phyloP scores from a whole-genome alignment of 2,329 filamentous ascomycete genomes.

The Aspergillus melleus region DNA sequence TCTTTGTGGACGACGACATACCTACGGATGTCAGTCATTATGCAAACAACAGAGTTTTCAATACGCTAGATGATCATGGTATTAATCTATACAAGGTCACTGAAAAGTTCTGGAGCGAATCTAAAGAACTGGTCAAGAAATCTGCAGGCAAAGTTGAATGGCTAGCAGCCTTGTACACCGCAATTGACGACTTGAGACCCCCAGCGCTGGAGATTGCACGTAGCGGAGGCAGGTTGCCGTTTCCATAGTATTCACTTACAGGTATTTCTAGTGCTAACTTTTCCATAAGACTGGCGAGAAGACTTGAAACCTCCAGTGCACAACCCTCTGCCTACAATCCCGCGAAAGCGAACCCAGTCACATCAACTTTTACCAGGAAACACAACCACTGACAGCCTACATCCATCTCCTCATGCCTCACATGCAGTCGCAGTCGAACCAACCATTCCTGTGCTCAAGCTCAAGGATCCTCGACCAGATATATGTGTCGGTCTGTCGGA shows the following conservation, averaged over 20 bases:
- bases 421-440: neutral
- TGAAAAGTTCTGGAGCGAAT: neutral
- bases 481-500: conserved; percentile 2
- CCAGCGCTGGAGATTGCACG: neutral
- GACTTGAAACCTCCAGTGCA: neutral
- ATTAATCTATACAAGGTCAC: neutral
- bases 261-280: neutral
- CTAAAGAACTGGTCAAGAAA: neutral
- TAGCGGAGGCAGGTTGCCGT: neutral
- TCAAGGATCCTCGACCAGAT: conserved; percentile 1
- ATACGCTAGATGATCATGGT: neutral
- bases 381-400: too few relatives aligned
- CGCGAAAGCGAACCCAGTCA: too few relatives aligned
- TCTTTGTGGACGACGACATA: neutral
- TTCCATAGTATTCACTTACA: neutral
- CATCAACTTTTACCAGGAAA: too few relatives aligned
- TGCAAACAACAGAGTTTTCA: neutral
- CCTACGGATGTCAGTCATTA: neutral
- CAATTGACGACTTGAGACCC: neutral
- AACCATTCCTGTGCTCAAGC: neutral
- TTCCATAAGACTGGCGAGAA: neutral
- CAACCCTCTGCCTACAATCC: neutral
- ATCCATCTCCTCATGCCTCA: neutral
- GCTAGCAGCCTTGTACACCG: neutral
- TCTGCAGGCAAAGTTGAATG: neutral